Percentiles rank a stretch among this genome's conserved stretches.
phyloP scores from a whole-genome alignment of 176 grass and related monocot genomes.

The Oryza meridionalis region DNA sequence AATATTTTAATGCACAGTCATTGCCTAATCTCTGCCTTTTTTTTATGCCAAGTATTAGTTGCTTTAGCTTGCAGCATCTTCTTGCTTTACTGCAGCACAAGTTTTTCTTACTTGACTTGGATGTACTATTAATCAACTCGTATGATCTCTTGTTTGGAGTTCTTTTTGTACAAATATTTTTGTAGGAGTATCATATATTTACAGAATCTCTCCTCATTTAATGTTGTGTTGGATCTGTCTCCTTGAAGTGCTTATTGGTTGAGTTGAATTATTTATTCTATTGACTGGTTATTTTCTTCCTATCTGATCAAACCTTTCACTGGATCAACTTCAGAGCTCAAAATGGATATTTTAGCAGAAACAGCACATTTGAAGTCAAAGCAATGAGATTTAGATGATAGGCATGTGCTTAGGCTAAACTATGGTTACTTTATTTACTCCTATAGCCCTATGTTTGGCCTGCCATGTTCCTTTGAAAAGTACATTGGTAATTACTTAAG shows the following conservation, averaged over 20 bases:
- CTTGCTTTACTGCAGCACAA: not conserved
- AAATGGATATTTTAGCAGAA: slow-evolving; percentile 8
- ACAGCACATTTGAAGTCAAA: slow-evolving; percentile 28
- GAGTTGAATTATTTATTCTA: not conserved
- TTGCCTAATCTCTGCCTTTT: slow-evolving; percentile 1
- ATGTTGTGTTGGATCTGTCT: not conserved
- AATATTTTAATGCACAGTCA: not conserved
- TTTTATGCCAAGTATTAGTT: not conserved
- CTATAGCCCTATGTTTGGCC: slow-evolving; percentile 2
- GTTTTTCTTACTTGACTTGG: not conserved
- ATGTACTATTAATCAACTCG: slow-evolving; percentile 4
- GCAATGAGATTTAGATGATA: not conserved
- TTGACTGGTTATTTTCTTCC: slow-evolving; percentile 18
- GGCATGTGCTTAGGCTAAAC: slow-evolving; percentile 12
- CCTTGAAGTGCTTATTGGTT: slow-evolving; percentile 5
- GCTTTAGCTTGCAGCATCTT: slow-evolving; percentile 2
- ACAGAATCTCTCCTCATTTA: not conserved
- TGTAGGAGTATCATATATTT: not conserved
- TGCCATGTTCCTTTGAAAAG: not conserved
- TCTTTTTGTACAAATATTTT: slow-evolving; percentile 1
- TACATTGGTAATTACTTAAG: not conserved
- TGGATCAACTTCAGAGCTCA: slow-evolving; percentile 31
- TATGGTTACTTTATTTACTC: slow-evolving; percentile 20
- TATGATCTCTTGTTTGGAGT: slow-evolving; percentile 24
- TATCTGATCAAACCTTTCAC: slow-evolving; percentile 15